A percentile compares a stretch with the other conserved stretches of the same genome.
phyloP scores from a whole-genome alignment of 768 basidiomycete genomes.

The Boletus rubroflammeus region DNA sequence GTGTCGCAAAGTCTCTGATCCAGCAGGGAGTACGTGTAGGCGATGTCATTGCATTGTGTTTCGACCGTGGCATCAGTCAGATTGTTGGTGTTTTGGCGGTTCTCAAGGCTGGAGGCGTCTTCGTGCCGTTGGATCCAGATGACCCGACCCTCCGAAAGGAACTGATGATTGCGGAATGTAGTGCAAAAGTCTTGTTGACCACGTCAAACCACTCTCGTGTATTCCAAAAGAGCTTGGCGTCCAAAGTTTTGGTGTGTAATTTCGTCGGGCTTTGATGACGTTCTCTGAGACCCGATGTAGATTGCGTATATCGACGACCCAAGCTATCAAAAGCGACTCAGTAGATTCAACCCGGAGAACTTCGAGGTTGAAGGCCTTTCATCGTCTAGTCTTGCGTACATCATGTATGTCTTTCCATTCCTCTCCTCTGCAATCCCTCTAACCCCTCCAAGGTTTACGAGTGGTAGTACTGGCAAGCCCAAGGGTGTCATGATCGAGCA shows the following conservation, averaged over 20 bases:
- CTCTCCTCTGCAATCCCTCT: not conserved
- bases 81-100: slow-evolving; percentile 30
- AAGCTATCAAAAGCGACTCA: slow-evolving; percentile 24
- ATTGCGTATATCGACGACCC: slow-evolving; percentile 30
- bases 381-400: slow-evolving; percentile 22
- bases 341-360: slow-evolving; percentile 13
- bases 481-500: slow-evolving; percentile 25
- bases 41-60: slow-evolving; percentile 28
- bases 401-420: slow-evolving; percentile 21
- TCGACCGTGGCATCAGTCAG: slow-evolving; percentile 29
- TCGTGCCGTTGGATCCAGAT: slow-evolving; percentile 27
- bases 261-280: not conserved
- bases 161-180: slow-evolving; percentile 25
- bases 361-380: slow-evolving; percentile 18
- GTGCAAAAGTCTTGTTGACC: slow-evolving; percentile 27
- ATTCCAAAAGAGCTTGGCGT: slow-evolving; percentile 21
- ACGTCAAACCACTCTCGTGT: slow-evolving; percentile 23
- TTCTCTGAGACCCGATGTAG: slow-evolving; percentile 6
- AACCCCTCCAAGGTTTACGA: slow-evolving; percentile 17
- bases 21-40: slow-evolving; percentile 25
- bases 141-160: slow-evolving; percentile 30
- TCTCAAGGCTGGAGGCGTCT: slow-evolving; percentile 30
- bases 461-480: slow-evolving; percentile 23
- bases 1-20: slow-evolving; percentile 27
- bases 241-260: slow-evolving; percentile 21